phyloP scores from a whole-genome alignment of 208 protist species.

The Wallacemonas sp. region DNA sequence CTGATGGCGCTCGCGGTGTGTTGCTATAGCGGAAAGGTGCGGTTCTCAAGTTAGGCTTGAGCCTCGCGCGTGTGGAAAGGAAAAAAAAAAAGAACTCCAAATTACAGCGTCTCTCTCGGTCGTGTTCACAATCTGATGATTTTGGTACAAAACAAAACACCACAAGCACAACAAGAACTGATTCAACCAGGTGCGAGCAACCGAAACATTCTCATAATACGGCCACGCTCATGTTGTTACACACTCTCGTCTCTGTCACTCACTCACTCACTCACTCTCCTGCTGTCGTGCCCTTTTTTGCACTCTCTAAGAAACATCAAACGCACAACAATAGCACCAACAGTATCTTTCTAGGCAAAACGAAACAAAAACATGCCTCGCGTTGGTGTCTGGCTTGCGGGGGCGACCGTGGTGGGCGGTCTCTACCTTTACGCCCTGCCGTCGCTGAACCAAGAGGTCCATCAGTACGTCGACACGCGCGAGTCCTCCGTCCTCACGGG shows the following conservation, averaged over 20 bases:
- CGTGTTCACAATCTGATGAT: too few species aligned
- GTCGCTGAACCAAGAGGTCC: constrained; percentile 2
- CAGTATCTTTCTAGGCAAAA: background rate
- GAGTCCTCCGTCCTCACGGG: constrained; percentile 1
- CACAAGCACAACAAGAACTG: too few species aligned
- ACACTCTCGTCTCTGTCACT: too few species aligned
- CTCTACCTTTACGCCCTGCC: constrained; percentile 25
- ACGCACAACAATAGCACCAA: background rate
- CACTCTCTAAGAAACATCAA: background rate
- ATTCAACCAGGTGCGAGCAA: too few species aligned
- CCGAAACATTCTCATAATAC: too few species aligned
- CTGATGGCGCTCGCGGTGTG: constrained; percentile 24
- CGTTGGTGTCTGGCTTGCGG: constrained; percentile 34
- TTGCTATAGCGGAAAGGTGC: constrained; percentile 4
- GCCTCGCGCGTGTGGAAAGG: too few species aligned
- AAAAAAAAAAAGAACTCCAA: constrained; percentile 14
- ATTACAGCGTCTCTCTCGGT: too few species aligned
- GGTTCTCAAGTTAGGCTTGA: too few species aligned
- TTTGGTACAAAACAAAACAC: too few species aligned
- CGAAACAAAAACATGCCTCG: constrained; percentile 45
- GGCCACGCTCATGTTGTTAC: too few species aligned
- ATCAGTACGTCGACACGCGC: constrained; percentile 6
- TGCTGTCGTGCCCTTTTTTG: too few species aligned
- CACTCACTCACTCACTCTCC: too few species aligned
- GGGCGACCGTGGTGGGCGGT: constrained; percentile 19